Base-by-base conservation (phyloP, 2,329 filamentous ascomycete genomes). In the Trichophyton verrucosum region DNA sequence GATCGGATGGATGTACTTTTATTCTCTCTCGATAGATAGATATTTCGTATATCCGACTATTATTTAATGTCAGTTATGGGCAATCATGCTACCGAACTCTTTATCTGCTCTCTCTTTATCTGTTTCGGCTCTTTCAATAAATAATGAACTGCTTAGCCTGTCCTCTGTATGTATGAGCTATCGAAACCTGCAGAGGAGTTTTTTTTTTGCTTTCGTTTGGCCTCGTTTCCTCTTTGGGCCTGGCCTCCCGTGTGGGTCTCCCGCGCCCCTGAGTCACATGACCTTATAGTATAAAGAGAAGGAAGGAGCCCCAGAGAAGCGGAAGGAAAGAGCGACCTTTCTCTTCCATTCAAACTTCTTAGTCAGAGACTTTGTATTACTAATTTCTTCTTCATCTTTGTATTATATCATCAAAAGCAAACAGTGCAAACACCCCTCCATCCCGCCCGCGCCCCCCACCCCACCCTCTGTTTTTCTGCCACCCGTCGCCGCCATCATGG, bases 401-500 rank as follows among this genome's bases (percentile, higher is more conserved):
- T 27, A 47, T 47, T 8, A 47, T 20, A 17, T 47, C 8, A 22
- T 47, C 44, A 47, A 11, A n/a, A 24, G n/a, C 57, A 59, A 60
- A 46, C 44, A 44, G 22, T 4, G 15, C 44, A 60, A 49, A 56
- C 58, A 60, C 57, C 60, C 22, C 30, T 24, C 24, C 53, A 63
- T 20, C 20, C 20, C 20, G 1, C 27, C 27, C 27, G 27, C 6
- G n/a, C 27, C 27, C 27, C 27, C 27, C 27, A 63, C 65, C 65
- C 65, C 62, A 60, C 63, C 63, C 57, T 56, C 59, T 51, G 38
- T 62, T 58, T 64, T 64, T 57, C 15, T 42, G 38, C 64, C 62
- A 65, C 66, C 63, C 64, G 66, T 57, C 66, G 65, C 62, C 17
- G 65, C 53, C 27, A 30, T 30, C 61, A 66, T 61, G 63, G 64